Conservation (phyloP, 2,329 filamentous ascomycete genomes). For the Periconia digitata region DNA sequence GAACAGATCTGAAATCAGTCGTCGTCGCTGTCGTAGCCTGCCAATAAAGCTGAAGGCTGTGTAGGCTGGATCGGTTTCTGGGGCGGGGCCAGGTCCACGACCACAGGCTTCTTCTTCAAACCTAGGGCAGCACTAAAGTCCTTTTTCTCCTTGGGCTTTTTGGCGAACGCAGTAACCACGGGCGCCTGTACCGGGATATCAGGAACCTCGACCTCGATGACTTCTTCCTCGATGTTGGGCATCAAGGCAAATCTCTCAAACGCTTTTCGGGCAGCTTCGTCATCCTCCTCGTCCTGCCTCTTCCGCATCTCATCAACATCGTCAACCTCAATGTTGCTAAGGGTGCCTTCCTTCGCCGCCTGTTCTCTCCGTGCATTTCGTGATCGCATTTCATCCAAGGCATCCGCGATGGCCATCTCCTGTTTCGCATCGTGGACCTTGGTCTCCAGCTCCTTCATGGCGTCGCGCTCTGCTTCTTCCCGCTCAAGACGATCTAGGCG, state of each 20-base stretch:
- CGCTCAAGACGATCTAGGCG: slow-evolving; percentile 79
- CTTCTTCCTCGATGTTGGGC: slow-evolving; percentile 57
- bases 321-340: slow-evolving; percentile 57
- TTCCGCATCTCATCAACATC: slow-evolving; percentile 60
- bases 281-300: slow-evolving; percentile 76
- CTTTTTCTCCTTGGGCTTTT: slow-evolving; percentile 85
- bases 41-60: background rate
- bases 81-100: background rate
- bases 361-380: slow-evolving; percentile 86
- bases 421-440: slow-evolving; percentile 91
- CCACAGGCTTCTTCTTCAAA: slow-evolving; percentile 63
- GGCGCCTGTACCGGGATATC: slow-evolving; percentile 23
- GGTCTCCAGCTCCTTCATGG: slow-evolving; percentile 92
- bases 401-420: slow-evolving; percentile 96
- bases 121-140: slow-evolving; percentile 73
- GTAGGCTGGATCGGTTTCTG: background rate
- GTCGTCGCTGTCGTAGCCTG: slow-evolving; percentile 3
- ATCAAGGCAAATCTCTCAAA: slow-evolving; percentile 58
- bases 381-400: slow-evolving; percentile 89
- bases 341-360: slow-evolving; percentile 64
- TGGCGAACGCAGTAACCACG: slow-evolving; percentile 64
- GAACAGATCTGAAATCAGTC: background rate
- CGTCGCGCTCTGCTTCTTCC: slow-evolving; percentile 79
- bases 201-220: slow-evolving; percentile 50
- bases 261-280: slow-evolving; percentile 75